These are phyloP conservation scores for Candida morakotiae DNA, from an alignment of 805 yeast genomes.

Conservation along the genomic window DNA sequence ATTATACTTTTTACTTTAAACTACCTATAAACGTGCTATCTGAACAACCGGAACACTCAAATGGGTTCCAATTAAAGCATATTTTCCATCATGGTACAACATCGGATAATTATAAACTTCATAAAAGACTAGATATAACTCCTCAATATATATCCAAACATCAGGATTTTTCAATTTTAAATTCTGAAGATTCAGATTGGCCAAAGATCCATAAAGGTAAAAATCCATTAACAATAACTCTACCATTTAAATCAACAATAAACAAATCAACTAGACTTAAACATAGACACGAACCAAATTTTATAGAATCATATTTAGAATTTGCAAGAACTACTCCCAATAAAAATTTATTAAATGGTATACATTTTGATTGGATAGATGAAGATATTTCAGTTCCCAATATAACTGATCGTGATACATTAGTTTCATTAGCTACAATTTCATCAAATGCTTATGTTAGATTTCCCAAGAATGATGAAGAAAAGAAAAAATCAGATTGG, in stretches of 20 bases:
- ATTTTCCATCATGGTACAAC: constrained; percentile 61
- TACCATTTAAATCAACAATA: constrained; percentile 22
- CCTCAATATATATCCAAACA: constrained; percentile 26
- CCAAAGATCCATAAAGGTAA: constrained; percentile 24
- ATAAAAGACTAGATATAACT: constrained; percentile 50
- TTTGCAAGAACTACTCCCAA: constrained; percentile 45
- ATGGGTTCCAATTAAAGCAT: constrained; percentile 42
- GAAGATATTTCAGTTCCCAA: constrained; percentile 61
- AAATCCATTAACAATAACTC: constrained; percentile 37
- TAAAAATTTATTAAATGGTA: constrained; percentile 29
- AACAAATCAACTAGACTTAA: constrained; percentile 22
- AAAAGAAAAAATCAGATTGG: constrained; percentile 71
- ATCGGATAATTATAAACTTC: constrained; percentile 30
- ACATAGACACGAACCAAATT: constrained; percentile 49
- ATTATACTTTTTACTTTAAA: background rate
- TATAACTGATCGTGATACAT: constrained; percentile 66
- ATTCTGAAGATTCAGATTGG: constrained; percentile 25
- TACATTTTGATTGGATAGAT: constrained; percentile 62
- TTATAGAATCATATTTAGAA: constrained; percentile 61
- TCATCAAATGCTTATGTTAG: constrained; percentile 89
- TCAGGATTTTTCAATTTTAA: constrained; percentile 4
- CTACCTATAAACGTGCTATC: background rate
- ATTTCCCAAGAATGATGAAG: constrained; percentile 53
- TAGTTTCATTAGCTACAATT: constrained; percentile 75
- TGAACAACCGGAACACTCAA: background rate